These are phyloP conservation scores for Corchorus capsularis DNA, from an alignment of 345 rosid species.

Conservation along the genomic window DNA sequence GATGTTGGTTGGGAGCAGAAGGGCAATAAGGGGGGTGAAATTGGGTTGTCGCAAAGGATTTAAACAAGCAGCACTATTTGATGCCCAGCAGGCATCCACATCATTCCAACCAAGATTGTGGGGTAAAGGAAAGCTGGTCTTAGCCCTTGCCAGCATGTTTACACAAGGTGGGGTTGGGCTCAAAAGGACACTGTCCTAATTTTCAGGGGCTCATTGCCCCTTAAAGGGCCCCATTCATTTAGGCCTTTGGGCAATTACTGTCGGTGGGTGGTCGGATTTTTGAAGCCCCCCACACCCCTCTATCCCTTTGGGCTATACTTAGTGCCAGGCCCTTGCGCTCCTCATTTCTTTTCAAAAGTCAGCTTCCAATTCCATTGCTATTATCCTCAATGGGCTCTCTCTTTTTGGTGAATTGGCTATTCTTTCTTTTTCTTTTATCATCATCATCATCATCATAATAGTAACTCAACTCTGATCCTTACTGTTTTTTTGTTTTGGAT, in stretches of 20 bases:
- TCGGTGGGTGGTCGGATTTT: slow-evolving; percentile 48
- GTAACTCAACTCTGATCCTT: too few relatives aligned
- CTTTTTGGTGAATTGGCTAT: slow-evolving; percentile 28
- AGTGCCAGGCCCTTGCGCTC: slow-evolving; percentile 18
- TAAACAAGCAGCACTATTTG: neutral
- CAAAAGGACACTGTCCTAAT: slow-evolving; percentile 45
- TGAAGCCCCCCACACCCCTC: too few relatives aligned
- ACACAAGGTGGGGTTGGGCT: slow-evolving; percentile 44
- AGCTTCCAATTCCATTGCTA: slow-evolving; percentile 20
- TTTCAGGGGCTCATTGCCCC: slow-evolving; percentile 46
- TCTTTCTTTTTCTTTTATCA: slow-evolving; percentile 23
- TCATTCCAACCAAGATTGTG: slow-evolving; percentile 46
- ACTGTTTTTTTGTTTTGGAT: too few relatives aligned
- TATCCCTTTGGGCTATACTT: slow-evolving; percentile 11
- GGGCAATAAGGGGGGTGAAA: slow-evolving; percentile 17
- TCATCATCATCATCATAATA: neutral
- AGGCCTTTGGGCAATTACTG: slow-evolving; percentile 32
- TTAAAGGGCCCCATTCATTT: slow-evolving; percentile 28
- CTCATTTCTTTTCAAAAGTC: slow-evolving; percentile 24
- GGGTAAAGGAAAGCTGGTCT: slow-evolving; percentile 40
- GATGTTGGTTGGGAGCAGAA: slow-evolving; percentile 34
- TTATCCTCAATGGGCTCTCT: slow-evolving; percentile 21
- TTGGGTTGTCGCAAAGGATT: slow-evolving; percentile 7
- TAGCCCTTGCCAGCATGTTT: slow-evolving; percentile 38
- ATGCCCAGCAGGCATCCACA: slow-evolving; percentile 35